These are phyloP conservation scores for Powellomyces hirtus DNA, from an alignment of 192 early-diverging fungal genomes.

Conservation along the genomic window DNA sequence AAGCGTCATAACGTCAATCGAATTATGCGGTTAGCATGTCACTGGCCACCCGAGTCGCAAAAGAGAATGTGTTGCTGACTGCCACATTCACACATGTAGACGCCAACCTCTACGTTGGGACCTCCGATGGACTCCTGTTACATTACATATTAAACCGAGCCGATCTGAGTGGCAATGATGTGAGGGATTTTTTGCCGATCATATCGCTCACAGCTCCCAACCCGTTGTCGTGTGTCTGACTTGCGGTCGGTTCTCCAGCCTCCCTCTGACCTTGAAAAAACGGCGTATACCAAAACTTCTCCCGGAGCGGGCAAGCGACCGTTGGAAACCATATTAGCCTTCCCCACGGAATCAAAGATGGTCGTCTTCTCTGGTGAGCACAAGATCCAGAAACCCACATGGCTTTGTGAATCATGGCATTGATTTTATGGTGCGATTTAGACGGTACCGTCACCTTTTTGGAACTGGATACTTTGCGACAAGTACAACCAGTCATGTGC, in stretches of 20 bases:
- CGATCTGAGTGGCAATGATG: not conserved
- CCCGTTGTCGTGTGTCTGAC: too few relatives aligned
- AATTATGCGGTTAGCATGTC: not conserved
- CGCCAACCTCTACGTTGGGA: slow-evolving; percentile 71
- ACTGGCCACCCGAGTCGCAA: not conserved
- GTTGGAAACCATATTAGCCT: slow-evolving; percentile 47
- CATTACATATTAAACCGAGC: slow-evolving; percentile 55
- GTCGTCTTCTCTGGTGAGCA: slow-evolving; percentile 66
- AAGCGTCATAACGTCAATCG: not conserved
- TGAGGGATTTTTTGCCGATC: too few relatives aligned
- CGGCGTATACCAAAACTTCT: slow-evolving; percentile 37
- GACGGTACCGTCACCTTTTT: slow-evolving; percentile 69
- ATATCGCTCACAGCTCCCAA: too few relatives aligned
- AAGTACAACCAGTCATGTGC: slow-evolving; percentile 12
- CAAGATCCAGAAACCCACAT: not conserved
- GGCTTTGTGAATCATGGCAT: too few relatives aligned
- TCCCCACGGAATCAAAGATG: slow-evolving; percentile 62
- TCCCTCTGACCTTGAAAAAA: not conserved
- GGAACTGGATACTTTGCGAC: slow-evolving; percentile 41
- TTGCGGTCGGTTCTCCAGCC: too few relatives aligned
- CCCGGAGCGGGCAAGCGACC: slow-evolving; percentile 49
- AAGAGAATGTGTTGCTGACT: not conserved
- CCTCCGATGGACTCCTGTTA: slow-evolving; percentile 68
- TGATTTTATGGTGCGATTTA: slow-evolving; percentile 28
- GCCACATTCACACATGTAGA: slow-evolving; percentile 39